These are phyloP conservation scores for Eucalyptus pauciflora DNA, from an alignment of 345 rosid genomes.

Conservation along the genomic window DNA sequence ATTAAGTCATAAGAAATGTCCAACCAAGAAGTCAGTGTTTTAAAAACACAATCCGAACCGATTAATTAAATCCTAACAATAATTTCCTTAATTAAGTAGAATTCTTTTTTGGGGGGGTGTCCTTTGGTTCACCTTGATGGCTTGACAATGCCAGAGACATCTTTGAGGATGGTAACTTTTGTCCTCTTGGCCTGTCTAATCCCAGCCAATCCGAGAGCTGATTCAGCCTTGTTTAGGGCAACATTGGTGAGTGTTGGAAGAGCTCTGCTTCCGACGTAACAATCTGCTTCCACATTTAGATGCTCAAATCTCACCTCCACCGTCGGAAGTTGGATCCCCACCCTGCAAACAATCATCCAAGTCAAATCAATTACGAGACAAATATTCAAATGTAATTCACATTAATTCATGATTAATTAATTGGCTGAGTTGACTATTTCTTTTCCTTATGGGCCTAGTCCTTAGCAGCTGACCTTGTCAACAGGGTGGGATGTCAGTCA, in stretches of 20 bases:
- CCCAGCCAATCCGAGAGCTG: slow-evolving; percentile 39
- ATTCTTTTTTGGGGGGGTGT: background rate
- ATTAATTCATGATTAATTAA: background rate
- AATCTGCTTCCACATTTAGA: slow-evolving; percentile 46
- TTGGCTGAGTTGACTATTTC: background rate
- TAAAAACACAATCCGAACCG: background rate
- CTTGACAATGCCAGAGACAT: slow-evolving; percentile 53
- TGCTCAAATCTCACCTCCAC: slow-evolving; percentile 70
- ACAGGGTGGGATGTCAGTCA: background rate
- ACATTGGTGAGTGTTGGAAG: slow-evolving; percentile 64
- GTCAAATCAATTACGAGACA: background rate
- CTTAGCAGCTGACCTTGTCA: background rate
- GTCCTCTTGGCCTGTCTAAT: slow-evolving; percentile 50
- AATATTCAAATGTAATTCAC: background rate
- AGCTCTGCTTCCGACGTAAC: slow-evolving; percentile 63
- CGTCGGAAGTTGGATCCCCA: slow-evolving; percentile 63
- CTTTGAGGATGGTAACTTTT: slow-evolving; percentile 72
- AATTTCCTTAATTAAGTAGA: background rate
- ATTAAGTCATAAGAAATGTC: background rate
- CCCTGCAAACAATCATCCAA: slow-evolving; percentile 22
- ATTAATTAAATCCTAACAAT: background rate
- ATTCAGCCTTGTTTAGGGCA: slow-evolving; percentile 53
- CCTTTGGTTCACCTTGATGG: slow-evolving; percentile 43
- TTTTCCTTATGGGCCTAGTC: background rate
- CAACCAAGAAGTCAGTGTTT: background rate